phyloP scores from a whole-genome alignment of 257 asterid species.

The Dorcoceras hygrometricum region DNA sequence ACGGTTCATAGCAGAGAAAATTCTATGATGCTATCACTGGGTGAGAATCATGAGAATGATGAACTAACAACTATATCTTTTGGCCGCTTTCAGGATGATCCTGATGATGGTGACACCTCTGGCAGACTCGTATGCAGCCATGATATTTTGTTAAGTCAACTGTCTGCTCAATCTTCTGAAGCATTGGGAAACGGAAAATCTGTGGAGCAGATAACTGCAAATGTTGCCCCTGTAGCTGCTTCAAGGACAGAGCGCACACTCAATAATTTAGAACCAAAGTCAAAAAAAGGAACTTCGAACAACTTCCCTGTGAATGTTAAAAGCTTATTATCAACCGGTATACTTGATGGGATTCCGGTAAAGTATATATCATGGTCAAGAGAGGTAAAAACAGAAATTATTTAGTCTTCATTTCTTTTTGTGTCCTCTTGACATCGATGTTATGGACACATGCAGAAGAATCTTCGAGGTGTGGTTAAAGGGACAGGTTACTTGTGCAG shows the following conservation, averaged over 20 bases:
- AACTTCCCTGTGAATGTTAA: slow-evolving; percentile 41
- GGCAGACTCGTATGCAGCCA: slow-evolving; percentile 22
- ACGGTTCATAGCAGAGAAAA: slow-evolving; percentile 14
- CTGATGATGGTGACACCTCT: slow-evolving; percentile 22
- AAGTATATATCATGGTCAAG: slow-evolving; percentile 46
- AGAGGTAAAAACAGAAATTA: slow-evolving; percentile 28
- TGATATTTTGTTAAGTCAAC: slow-evolving; percentile 19
- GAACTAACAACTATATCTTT: slow-evolving; percentile 27
- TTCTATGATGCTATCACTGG: slow-evolving; percentile 29
- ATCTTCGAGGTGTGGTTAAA: slow-evolving; percentile 30
- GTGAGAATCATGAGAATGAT: slow-evolving; percentile 19
- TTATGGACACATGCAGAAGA: slow-evolving; percentile 23
- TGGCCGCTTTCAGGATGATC: slow-evolving; percentile 20
- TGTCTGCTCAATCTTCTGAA: slow-evolving; percentile 21
- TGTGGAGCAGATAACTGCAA: slow-evolving; percentile 12
- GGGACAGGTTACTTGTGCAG: slow-evolving; percentile 40
- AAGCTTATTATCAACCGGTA: slow-evolving; percentile 38
- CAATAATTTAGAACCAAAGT: slow-evolving; percentile 27
- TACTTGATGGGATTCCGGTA: slow-evolving; percentile 47
- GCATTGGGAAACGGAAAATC: slow-evolving; percentile 9
- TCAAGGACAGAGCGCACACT: slow-evolving; percentile 11
- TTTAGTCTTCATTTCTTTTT: background rate
- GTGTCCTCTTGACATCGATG: background rate
- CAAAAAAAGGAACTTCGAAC: slow-evolving; percentile 17
- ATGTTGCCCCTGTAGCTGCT: slow-evolving; percentile 20